Conservation (phyloP, 2,329 filamentous ascomycete genomes). For the Epichloe baconii region DNA sequence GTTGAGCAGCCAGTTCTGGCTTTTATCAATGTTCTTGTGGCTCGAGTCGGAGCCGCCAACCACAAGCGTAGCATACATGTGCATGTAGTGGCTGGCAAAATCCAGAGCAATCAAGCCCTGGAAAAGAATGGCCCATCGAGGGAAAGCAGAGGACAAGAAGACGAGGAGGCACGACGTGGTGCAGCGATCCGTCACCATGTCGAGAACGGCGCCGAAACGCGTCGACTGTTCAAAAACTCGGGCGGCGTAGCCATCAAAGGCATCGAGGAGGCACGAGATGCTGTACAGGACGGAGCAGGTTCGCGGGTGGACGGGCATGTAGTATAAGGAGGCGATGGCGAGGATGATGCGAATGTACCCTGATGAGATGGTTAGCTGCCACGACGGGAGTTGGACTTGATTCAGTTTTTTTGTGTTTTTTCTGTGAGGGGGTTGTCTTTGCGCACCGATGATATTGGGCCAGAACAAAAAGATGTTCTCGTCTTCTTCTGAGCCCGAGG, state of each 20-base stretch:
- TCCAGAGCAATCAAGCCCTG: slow-evolving; percentile 87
- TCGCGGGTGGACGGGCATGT: slow-evolving; percentile 97
- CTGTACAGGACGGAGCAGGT: slow-evolving; percentile 88
- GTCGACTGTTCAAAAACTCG: slow-evolving; percentile 72
- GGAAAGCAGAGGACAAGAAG: slow-evolving; percentile 89
- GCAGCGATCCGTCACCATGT: slow-evolving; percentile 98
- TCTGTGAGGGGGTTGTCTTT: not conserved
- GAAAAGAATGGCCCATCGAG: slow-evolving; percentile 86
- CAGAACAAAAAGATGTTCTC: slow-evolving; percentile 77
- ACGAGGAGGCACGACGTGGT: slow-evolving; percentile 91
- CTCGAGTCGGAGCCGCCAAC: slow-evolving; percentile 70
- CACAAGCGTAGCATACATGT: slow-evolving; percentile 92
- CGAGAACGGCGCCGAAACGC: slow-evolving; percentile 87
- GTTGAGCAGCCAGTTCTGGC: slow-evolving; percentile 78
- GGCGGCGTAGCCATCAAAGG: slow-evolving; percentile 88
- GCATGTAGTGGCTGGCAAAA: slow-evolving; percentile 93
- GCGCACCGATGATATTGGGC: slow-evolving; percentile 68
- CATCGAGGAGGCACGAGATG: slow-evolving; percentile 88
- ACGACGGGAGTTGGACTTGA: not conserved
- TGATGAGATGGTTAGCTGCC: slow-evolving; percentile 18
- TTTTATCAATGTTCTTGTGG: slow-evolving; percentile 90
- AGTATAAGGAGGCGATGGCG: slow-evolving; percentile 86
- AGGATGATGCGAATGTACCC: slow-evolving; percentile 69
- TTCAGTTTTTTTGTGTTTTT: too few relatives aligned
- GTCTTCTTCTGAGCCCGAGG: slow-evolving; percentile 23